Percentiles rank a stretch among this genome's conserved stretches.
Conservation (phyloP, 495 filamentous ascomycete species). For the Neurospora intermedia region DNA sequence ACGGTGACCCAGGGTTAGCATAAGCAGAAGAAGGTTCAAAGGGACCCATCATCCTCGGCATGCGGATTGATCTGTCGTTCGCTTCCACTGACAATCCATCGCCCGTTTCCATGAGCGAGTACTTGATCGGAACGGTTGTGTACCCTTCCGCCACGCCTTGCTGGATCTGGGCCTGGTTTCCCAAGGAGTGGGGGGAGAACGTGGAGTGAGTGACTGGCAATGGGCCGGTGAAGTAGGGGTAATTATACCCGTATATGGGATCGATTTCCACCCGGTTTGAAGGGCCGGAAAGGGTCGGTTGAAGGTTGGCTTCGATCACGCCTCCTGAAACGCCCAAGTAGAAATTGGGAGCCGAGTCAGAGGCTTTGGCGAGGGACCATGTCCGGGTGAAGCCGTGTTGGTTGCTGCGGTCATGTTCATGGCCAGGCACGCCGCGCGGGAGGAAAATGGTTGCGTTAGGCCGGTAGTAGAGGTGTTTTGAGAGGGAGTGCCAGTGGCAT, state of each 20-base stretch:
- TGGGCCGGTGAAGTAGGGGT: neutral
- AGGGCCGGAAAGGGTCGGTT: slow-evolving; percentile 4
- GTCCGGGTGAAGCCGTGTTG: slow-evolving; percentile 14
- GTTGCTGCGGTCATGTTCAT: neutral
- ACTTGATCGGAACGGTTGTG: neutral
- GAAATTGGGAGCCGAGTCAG: slow-evolving; percentile 30
- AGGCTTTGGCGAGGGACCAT: slow-evolving; percentile 32
- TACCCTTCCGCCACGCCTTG: slow-evolving; percentile 4
- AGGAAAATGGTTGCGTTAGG: slow-evolving; percentile 35
- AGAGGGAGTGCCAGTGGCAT: slow-evolving; percentile 35
- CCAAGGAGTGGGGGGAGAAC: slow-evolving; percentile 15
- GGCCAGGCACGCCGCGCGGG: slow-evolving; percentile 5
- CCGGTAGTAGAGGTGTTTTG: slow-evolving; percentile 28
- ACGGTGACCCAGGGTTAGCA: neutral
- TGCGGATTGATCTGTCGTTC: slow-evolving; percentile 15
- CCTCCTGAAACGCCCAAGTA: slow-evolving; percentile 31
- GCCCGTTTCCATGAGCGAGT: slow-evolving; percentile 20
- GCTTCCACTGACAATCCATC: slow-evolving; percentile 11
- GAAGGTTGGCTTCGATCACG: slow-evolving; percentile 25
- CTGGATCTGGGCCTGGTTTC: neutral
- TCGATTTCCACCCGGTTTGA: neutral
- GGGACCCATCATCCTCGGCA: slow-evolving; percentile 6
- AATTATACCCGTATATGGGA: neutral
- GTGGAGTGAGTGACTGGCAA: slow-evolving; percentile 11
- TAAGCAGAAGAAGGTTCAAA: neutral